A percentile compares a stretch with the other conserved stretches of the same genome.
These are phyloP conservation scores for Geotrichum klebahnii DNA, from an alignment of 1,139 yeast genomes.

Conservation along the genomic window DNA sequence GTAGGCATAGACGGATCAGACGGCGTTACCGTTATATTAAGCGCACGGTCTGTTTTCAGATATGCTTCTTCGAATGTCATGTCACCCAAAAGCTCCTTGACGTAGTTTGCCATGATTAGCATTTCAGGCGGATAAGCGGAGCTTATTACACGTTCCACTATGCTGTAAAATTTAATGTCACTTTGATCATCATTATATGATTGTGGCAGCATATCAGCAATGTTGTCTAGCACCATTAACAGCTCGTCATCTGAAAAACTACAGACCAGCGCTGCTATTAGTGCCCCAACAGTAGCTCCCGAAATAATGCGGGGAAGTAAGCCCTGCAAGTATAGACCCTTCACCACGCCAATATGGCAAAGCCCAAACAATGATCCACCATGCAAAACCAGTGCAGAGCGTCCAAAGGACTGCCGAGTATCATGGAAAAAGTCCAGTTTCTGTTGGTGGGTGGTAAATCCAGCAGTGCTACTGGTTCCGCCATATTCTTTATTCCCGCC, in stretches of 20 bases:
- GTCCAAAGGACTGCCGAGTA: conserved; percentile 83
- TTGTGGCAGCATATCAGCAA: conserved; percentile 46
- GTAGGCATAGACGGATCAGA: conserved; percentile 52
- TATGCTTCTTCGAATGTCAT: conserved; percentile 92
- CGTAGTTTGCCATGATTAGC: conserved; percentile 71
- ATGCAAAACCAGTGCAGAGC: conserved; percentile 82
- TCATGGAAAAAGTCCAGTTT: conserved; percentile 85
- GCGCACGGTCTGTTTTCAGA: conserved; percentile 66
- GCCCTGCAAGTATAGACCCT: conserved; percentile 68
- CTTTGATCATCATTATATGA: conserved; percentile 38
- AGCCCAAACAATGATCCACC: conserved; percentile 93
- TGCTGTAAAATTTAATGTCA: conserved; percentile 32
- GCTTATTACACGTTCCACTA: conserved; percentile 39
- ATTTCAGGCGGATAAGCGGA: conserved; percentile 87
- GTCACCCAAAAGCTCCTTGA: conserved; percentile 71
- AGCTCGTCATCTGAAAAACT: conserved; percentile 57
- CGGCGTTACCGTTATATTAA: conserved; percentile 82
- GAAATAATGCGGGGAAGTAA: conserved; percentile 79
- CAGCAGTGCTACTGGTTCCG: conserved; percentile 10
- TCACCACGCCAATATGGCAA: conserved; percentile 88
- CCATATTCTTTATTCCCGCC: not conserved
- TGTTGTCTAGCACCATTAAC: conserved; percentile 36
- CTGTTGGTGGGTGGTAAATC: conserved; percentile 42
- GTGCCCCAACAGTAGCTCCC: conserved; percentile 94
- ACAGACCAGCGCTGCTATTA: conserved; percentile 82